Base-by-base conservation (phyloP, 2,329 filamentous ascomycete genomes). In the Beauveria scarabaeidicola region DNA sequence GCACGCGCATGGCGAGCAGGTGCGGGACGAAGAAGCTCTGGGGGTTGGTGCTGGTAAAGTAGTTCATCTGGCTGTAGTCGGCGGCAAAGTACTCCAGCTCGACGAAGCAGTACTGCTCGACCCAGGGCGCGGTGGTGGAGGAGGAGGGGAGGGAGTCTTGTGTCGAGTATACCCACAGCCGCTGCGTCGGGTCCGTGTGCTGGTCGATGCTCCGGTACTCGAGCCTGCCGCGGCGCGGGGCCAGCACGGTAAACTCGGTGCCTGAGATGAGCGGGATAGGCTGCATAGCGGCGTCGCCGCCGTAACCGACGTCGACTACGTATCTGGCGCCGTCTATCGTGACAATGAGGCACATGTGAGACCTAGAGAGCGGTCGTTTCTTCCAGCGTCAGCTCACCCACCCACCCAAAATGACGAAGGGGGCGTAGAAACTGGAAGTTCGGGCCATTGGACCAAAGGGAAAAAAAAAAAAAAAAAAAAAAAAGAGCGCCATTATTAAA, bases 221-320 rank as follows among this genome's bases (percentile, higher is more conserved):
- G 32, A 86, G 70, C 8, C 76, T 76, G 59, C 80, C 76, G 48
- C 77, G 70, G 5, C 73, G 71, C 2, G 77, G 75, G 0, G 73
- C 72, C 7, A 84, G 72, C 40, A 78, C 76, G 10, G 64, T 60
- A 44, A 69, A 66, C 21, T 67, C 63, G 57, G 62, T 21, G 17
- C 62, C 64, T 48, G 65, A 23, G 1, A 67, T 58, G 5, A 77
- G 65, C 0, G 66, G 70, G 1, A 77, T 54, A 4, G 75, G 75
- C 1, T 62, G 50, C 27, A 66, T 63, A 5, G 73, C 61, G 9
- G 66, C 68, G 63, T 81, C 77, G 57, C 76, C 77, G 21, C 84
- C 85, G 65, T 85, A 87, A 27, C 81, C 84, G 15, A 87, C 81
- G 66, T 88, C 85, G 29, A 82, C 75, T 62, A 80, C 69, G 66